Base-by-base conservation (phyloP, 2,329 filamentous ascomycete genomes). In the Cladosporium sp. region DNA sequence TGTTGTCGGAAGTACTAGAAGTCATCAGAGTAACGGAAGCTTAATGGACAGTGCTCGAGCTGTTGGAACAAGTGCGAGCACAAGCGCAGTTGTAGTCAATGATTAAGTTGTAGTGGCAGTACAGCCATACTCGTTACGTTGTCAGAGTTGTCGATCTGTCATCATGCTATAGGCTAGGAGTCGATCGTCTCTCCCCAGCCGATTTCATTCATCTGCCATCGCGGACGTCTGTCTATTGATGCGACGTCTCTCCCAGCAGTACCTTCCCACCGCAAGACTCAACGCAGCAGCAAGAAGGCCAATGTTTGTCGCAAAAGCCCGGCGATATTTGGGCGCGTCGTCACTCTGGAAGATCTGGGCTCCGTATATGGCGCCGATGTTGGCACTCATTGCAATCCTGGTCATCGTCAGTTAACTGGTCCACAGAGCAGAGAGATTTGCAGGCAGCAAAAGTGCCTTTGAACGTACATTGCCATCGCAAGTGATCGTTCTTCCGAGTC, bases 291-390 rank as follows among this genome's bases (percentile, higher is more conserved):
- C 69, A 5, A 85, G 77, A 0, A 85, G 76, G 2, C 75, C 79
- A 32, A 82, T 81, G 57, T 78, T 78, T 66, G 84, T 75, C 24
- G 75, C 79, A 70, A 86, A 87, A 1, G 80, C 84, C 18, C 82
- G 80, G 3, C 81, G 80, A 71, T 86, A 86, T 1, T 79, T 76
- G 0, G 85, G 84, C 54, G 74, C 74, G 69, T 86, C 84, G 59
- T 86, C 83, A 0, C 75, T 68, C 26, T 82, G 83, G 79, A 88
- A 88, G 67, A 88, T 84, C 72, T 88, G 86, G 0, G 85, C 85
- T 3, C 86, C 86, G 64, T 86, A 86, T 60, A 88, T 88, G 30
- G 85, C 85, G 0, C 85, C 85, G 30, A 84, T 84, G 69, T 88
- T 88, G 55, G 85, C 86, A 21, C 83, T 83, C 86, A 88, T 88